Percentiles rank a stretch among this genome's conserved stretches.
Evolutionary conservation across 345 rosid genomes (phyloP).

Genomic region (Moricandia moricandioides): DNA sequence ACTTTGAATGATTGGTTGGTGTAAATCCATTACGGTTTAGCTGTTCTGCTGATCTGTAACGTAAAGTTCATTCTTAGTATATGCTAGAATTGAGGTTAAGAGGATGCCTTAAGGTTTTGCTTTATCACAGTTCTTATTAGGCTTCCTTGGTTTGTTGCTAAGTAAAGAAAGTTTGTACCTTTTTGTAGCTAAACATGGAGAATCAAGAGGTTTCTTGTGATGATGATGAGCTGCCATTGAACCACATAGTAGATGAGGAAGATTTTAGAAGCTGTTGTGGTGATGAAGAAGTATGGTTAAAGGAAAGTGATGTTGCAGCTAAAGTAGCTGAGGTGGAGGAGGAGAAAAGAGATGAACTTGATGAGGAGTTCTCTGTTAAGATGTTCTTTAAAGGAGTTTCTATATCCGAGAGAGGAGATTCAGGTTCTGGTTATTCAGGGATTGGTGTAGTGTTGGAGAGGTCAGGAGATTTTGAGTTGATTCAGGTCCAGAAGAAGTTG

Average conservation of each 20-base stretch:
- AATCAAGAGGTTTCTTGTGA: slow-evolving; percentile 38
- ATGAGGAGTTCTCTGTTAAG: slow-evolving; percentile 75
- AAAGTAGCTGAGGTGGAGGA: slow-evolving; percentile 40
- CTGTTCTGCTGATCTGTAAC: slow-evolving; percentile 14
- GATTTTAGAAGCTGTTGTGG: slow-evolving; percentile 92
- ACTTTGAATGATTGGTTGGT: background rate
- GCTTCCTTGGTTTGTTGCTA: slow-evolving; percentile 20
- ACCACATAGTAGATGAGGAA: slow-evolving; percentile 61
- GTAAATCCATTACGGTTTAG: slow-evolving; percentile 8
- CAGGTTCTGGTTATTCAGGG: slow-evolving; percentile 67
- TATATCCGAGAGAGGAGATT: slow-evolving; percentile 52
- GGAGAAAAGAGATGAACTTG: slow-evolving; percentile 38
- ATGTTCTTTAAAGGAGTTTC: slow-evolving; percentile 88
- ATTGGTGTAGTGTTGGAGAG: slow-evolving; percentile 88
- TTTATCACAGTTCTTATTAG: background rate
- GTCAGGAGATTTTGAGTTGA: slow-evolving; percentile 42
- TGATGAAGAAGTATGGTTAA: slow-evolving; percentile 81
- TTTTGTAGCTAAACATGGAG: slow-evolving; percentile 49
- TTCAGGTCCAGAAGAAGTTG: slow-evolving; percentile 90
- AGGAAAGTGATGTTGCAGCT: slow-evolving; percentile 54
- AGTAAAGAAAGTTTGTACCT: slow-evolving; percentile 22
- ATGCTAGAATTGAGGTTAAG: background rate
- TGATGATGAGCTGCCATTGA: slow-evolving; percentile 39
- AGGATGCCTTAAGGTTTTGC: slow-evolving; percentile 10
- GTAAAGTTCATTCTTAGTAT: slow-evolving; percentile 5